Evolutionary conservation across 2,329 filamentous ascomycete genomes (phyloP).

Genomic region (Grosmannia huntii): DNA sequence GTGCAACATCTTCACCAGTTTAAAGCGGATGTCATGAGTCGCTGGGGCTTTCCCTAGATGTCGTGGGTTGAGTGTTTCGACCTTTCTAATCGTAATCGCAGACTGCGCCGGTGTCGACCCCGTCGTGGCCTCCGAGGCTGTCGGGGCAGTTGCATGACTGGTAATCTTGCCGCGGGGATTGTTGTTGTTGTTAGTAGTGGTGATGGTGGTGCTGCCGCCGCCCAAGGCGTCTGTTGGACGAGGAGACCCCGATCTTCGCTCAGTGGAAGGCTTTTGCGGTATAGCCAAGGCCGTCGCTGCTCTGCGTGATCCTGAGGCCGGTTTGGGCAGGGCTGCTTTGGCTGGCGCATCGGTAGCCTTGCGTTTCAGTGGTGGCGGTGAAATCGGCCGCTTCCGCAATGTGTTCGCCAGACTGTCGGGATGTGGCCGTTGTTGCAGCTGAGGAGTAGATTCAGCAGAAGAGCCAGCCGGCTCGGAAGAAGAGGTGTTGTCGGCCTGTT

Average conservation of each 20-base stretch:
- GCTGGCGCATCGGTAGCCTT: slow-evolving; percentile 1
- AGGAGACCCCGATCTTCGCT: neutral
- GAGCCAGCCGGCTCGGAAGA: neutral
- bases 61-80: slow-evolving; percentile 54
- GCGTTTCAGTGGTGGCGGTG: slow-evolving; percentile 9
- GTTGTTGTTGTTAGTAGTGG: neutral
- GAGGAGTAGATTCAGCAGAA: neutral
- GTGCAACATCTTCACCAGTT: slow-evolving; percentile 51
- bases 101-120: no score
- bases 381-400: neutral
- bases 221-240: neutral
- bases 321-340: neutral
- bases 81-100: no score
- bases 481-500: neutral
- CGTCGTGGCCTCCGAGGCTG: neutral
- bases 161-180: neutral
- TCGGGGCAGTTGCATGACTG: neutral
- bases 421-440: no score
- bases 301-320: neutral
- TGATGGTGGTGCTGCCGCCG: neutral
- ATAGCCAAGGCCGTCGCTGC: neutral
- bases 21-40: slow-evolving; percentile 40
- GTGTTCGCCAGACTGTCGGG: no score
- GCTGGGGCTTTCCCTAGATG: slow-evolving; percentile 46
- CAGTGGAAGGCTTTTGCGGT: neutral